phyloP scores from a whole-genome alignment of 129 eudicot genomes.

The Lactuca sativa region DNA sequence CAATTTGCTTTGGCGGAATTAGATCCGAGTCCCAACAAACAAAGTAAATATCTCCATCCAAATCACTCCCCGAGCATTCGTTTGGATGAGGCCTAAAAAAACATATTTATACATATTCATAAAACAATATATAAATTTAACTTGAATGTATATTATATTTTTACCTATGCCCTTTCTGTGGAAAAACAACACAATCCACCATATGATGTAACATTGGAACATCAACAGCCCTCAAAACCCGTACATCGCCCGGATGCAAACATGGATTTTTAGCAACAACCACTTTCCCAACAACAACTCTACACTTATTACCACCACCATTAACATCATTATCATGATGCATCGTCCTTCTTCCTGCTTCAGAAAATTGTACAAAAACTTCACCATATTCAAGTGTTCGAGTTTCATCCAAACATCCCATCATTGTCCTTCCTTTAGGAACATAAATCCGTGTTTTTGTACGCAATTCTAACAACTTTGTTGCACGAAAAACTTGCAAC shows the following conservation, averaged over 20 bases:
- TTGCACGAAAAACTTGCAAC: slow-evolving; percentile 73
- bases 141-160: not conserved
- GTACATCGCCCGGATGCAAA: slow-evolving; percentile 75
- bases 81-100: slow-evolving; percentile 72
- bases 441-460: slow-evolving; percentile 58
- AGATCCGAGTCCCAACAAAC: slow-evolving; percentile 77
- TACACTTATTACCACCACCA: not conserved
- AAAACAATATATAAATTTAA: not conserved
- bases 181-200: not conserved
- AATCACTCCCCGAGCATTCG: slow-evolving; percentile 93
- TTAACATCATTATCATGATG: slow-evolving; percentile 4
- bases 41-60: slow-evolving; percentile 87
- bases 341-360: slow-evolving; percentile 38
- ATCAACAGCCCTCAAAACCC: not conserved
- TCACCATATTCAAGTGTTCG: slow-evolving; percentile 67
- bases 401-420: slow-evolving; percentile 88
- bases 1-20: slow-evolving; percentile 52
- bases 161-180: not conserved
- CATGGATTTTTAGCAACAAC: slow-evolving; percentile 81
- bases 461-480: slow-evolving; percentile 67
- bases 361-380: slow-evolving; percentile 78
- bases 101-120: not conserved
- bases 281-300: slow-evolving; percentile 42
- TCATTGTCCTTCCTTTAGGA: slow-evolving; percentile 68
- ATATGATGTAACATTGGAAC: not conserved